A percentile compares a stretch with the other conserved stretches of the same genome.
Evolutionary conservation across 164 flowering plant genomes (phyloP).

Genomic region (Taxillus chinensis): DNA sequence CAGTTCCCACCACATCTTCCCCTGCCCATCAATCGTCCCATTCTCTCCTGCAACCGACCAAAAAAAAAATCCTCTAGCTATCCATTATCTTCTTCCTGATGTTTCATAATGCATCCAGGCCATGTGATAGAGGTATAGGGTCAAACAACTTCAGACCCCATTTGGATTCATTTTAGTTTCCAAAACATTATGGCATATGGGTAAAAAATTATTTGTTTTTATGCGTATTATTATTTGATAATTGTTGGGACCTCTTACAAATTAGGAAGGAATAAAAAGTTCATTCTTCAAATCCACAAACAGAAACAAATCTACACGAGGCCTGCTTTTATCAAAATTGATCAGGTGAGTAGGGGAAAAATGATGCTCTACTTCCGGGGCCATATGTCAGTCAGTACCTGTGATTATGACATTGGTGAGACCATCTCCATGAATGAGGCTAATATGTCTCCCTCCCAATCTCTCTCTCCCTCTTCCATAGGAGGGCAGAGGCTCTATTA

Average conservation of each 20-base stretch:
- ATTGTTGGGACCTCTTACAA: too few species aligned
- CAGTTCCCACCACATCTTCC: slow-evolving; percentile 96
- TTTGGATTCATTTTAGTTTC: too few species aligned
- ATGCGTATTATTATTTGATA: too few species aligned
- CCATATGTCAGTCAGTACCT: slow-evolving; percentile 25
- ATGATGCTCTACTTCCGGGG: not conserved
- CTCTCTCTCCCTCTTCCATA: slow-evolving; percentile 99
- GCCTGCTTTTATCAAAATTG: too few species aligned
- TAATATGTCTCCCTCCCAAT: slow-evolving; percentile 84
- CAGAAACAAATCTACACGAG: too few species aligned
- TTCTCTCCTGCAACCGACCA: slow-evolving; percentile 54
- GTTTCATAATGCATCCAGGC: too few species aligned
- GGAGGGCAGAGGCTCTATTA: slow-evolving; percentile 83
- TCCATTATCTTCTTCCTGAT: not conserved
- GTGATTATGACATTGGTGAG: slow-evolving; percentile 78
- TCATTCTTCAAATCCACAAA: too few species aligned
- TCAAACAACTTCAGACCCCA: not conserved
- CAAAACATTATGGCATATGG: too few species aligned
- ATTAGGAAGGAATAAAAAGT: too few species aligned
- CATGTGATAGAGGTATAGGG: not conserved
- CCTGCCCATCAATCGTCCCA: slow-evolving; percentile 95
- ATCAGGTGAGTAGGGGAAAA: too few species aligned
- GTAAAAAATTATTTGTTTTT: too few species aligned
- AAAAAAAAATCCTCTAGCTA: not conserved
- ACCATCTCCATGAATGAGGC: slow-evolving; percentile 87